Conservation (phyloP, 1,284 basidiomycete species). For the Sutorius eximius region DNA sequence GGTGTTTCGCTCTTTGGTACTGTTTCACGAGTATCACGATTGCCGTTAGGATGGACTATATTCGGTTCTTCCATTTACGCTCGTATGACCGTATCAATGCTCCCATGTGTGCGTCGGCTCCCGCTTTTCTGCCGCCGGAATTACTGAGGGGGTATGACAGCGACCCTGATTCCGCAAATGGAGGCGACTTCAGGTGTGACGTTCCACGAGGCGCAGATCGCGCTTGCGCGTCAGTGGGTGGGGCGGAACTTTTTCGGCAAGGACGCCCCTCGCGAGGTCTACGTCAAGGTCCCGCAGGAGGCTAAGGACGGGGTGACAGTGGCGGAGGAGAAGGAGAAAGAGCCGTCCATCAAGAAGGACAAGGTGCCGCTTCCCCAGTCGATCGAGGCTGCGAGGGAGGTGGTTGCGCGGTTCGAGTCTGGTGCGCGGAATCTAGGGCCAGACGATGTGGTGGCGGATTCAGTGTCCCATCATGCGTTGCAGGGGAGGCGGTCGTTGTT, state of each 20-base stretch:
- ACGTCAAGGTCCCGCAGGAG: conserved; percentile 49
- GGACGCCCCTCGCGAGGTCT: conserved; percentile 51
- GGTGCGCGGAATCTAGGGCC: conserved; percentile 55
- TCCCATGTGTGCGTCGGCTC: conserved; percentile 50
- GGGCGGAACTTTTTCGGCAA: conserved; percentile 45
- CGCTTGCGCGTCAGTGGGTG: conserved; percentile 81
- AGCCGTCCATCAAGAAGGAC: conserved; percentile 55
- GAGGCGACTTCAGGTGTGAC: conserved; percentile 74
- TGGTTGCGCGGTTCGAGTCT: conserved; percentile 66
- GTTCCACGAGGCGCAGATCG: conserved; percentile 85
- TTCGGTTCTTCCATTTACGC: conserved; percentile 87
- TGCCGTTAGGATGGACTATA: conserved; percentile 64
- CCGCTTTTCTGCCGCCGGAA: not conserved
- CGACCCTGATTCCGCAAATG: conserved; percentile 64
- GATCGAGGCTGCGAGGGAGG: conserved; percentile 61
- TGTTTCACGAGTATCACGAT: conserved; percentile 1
- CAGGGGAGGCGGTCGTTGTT: conserved; percentile 56
- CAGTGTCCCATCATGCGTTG: conserved; percentile 78
- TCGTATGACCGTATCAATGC: conserved; percentile 91
- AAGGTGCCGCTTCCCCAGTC: conserved; percentile 66
- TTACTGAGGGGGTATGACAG: conserved; percentile 32
- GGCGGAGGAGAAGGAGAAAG: conserved; percentile 52
- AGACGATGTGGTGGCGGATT: conserved; percentile 66
- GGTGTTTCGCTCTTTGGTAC: conserved; percentile 32
- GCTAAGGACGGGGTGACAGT: conserved; percentile 42